Base-by-base conservation (phyloP, 2,329 filamentous ascomycete species). In the Diplodia mutila region DNA sequence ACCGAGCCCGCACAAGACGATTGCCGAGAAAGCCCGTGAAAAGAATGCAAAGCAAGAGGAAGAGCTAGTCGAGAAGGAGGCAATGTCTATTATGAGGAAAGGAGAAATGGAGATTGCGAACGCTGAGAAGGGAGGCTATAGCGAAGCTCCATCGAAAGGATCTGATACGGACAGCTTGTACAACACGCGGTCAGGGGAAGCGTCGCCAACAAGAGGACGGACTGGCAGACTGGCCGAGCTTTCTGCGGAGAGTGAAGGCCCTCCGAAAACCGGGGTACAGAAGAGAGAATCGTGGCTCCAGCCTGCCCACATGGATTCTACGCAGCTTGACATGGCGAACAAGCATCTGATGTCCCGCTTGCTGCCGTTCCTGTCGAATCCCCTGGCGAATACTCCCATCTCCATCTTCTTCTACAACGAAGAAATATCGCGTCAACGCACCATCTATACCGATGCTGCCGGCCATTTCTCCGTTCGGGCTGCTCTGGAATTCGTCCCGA, bases 341-440 rank as follows among this genome's bases (percentile, higher is more conserved):
- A 86, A 89, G 11, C 92, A 97, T 75, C 84, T 99, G 53, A 93
- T 97, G 89, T 89, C 92, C 64, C 87, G 95, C 65, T 85, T 99
- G 52, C 90, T 89, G 16, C 95, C 95, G 0, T 99, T 99, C 76
- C 86, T 99, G 81, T 93, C 93, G 0, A 94, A 90, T 49, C 93
- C 95, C 0, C 82, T 94, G 67, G 87, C 90, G 0, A 87, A 90
- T 61, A 86, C 89, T 23, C 90, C 94, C 0, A 90, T 99, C 65
- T 97, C 93, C 0, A 84, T 97, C 0, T 97, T 98, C 82, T 98
- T 99, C 79, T 99, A 96, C 80, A 95, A 98, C 73, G 89, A 96
- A 16, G 81, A 85, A 2, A 85, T 89, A 61, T 97, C 94, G 0
- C 90, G 93, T 72, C 96, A 94, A 32, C 87, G 91, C 64, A 97